Evolutionary conservation across 352 stramenopile species (phyloP), one percentile per base, ranked within the genome.

Genomic region (Proteromonas lacertae): DNA sequence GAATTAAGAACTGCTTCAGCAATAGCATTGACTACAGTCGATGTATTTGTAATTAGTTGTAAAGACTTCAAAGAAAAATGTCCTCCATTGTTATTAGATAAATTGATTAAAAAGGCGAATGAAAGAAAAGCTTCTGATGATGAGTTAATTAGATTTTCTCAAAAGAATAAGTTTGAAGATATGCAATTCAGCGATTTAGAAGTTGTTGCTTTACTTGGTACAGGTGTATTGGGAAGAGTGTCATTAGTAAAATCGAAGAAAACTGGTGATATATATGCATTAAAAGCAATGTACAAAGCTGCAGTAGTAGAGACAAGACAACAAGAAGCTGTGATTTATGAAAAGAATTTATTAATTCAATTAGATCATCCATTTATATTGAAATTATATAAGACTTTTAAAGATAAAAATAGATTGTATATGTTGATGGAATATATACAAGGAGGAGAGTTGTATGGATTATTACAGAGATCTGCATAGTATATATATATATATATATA

Each of bases 341-440:
- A 97, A 53, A 93, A 93, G 55, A 73, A 86, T 33, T 92, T 96
- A 53, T 81, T 96, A 52, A 62, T 70, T 13, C 67, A 73, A 37
- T 83, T 86, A 40, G 59, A 89, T 42, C 84, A 97, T 56, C 79
- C 84, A 29, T 93, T 96, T 51, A 80, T 96, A 39, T 64, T 95
- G 23, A 80, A 87, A 50, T 62, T 96, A 29, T 59, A 87, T 37
- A 63, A 75, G 40, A 94, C 83, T 1, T 93, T 84, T 46, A 62
- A 87, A 47, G 80, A 92, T 43, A 48, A 67, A 33, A 68, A 87
- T 46, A 66, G 86, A 47, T 54, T 96, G 21, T 94, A 90, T 56
- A 93, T 97, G 78, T 60, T 97, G 20, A 79, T 93, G 32, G 80
- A 94, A 46, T 62, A 93, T n/a, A 69, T 93, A 3, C 78, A 93